phyloP scores from a whole-genome alignment of 2,329 filamentous ascomycete species.

The Monosporascus sp. region DNA sequence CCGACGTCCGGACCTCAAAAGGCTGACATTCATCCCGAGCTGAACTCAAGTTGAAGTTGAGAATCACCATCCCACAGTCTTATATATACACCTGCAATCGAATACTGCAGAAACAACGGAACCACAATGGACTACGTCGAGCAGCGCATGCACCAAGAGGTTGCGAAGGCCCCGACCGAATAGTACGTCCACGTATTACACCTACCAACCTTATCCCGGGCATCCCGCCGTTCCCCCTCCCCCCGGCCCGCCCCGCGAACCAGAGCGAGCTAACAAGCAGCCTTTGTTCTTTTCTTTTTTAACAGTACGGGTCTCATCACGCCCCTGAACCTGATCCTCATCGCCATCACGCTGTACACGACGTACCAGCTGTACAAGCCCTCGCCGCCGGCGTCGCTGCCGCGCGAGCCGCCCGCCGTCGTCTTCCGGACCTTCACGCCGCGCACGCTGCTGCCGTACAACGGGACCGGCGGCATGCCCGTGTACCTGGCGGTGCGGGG shows the following conservation, averaged over 20 bases:
- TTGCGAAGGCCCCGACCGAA: slow-evolving; percentile 35
- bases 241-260: background rate
- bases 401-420: slow-evolving; percentile 50
- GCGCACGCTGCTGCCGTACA: slow-evolving; percentile 76
- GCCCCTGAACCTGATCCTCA: slow-evolving; percentile 59
- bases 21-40: no score
- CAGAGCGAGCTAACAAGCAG: background rate
- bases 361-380: slow-evolving; percentile 52
- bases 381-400: slow-evolving; percentile 39
- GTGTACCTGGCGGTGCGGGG: slow-evolving; percentile 92
- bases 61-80: background rate
- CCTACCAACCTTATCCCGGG: slow-evolving; percentile 1
- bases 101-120: background rate
- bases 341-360: slow-evolving; percentile 52
- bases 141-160: slow-evolving; percentile 50
- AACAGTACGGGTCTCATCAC: slow-evolving; percentile 46
- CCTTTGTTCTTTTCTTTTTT: background rate
- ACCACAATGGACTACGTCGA: slow-evolving; percentile 52
- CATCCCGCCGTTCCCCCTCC: background rate
- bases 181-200: slow-evolving; percentile 24
- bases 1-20: no score
- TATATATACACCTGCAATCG: background rate
- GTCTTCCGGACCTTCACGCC: slow-evolving; percentile 71
- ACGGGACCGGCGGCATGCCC: slow-evolving; percentile 67
- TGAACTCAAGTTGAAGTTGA: no score